Base-by-base conservation (phyloP, 495 filamentous ascomycete species). In the Bathelium albidoporum region DNA sequence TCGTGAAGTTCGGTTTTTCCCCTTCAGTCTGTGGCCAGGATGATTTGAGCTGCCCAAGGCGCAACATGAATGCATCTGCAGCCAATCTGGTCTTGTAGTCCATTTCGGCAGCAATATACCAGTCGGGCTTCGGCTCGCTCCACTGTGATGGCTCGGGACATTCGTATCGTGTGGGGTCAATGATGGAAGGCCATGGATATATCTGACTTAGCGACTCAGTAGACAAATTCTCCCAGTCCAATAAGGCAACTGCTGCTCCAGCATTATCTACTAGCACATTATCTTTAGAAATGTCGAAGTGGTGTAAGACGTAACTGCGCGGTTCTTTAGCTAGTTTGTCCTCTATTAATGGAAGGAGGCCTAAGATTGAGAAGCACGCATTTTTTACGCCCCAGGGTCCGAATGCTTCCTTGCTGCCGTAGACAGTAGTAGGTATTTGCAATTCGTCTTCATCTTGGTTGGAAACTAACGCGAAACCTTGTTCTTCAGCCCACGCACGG, bases 361-460 rank as follows among this genome's bases (percentile, higher is more conserved):
- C 7, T 16, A 41, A 41, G 16, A 41, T 16, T 16, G 36, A 41
- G 36, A 41, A 41, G 36, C 36, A 41, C 16, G 36, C 36, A 41
- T 41, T 41, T 41, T 41, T 41, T 41, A 41, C 36, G 16, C 36
- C 36, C 36, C 7, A 41, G 36, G 36, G 36, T 41, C 36, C 16
- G 36, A 41, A 55, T 9, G n/a, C 26, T 29, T 29, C 49, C 26
- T 29, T 10, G 49, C n/a, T 55, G n/a, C 49, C 49, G n/a, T 55
- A 55, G 49, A 55, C 26, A 55, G n/a, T 55, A 5, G n/a, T 20
- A 29, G 49, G 26, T 55, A 20, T 29, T 20, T 55, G n/a, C 49
- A n/a, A 55, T 55, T 55, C 49, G n/a, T 55, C 49, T 20, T 29
- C 49, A 29, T 55, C 49, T 55, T 55, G 49, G n/a, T 22, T 55